Evolutionary conservation across 306 rosid species (phyloP).

Genomic region (Boehmeria nivea): DNA sequence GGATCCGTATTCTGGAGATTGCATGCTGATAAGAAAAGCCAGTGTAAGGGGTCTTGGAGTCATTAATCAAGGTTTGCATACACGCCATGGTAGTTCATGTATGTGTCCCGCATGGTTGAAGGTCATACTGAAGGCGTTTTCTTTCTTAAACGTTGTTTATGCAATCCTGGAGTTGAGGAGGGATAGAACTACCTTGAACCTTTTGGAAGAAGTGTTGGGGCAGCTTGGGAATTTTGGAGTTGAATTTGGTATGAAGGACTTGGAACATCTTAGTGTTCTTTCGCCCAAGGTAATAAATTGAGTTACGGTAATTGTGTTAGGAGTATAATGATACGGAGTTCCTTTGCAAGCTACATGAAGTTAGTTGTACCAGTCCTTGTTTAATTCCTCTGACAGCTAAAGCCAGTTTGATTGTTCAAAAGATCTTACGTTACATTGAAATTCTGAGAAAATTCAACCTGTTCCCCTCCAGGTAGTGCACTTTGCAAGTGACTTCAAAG

Average conservation of each 20-base stretch:
- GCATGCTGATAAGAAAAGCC: constrained; percentile 50
- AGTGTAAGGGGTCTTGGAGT: constrained; percentile 20
- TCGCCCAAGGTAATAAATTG: constrained; percentile 61
- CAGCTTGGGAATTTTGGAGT: constrained; percentile 52
- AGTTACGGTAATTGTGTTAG: neutral
- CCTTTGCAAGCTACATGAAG: neutral
- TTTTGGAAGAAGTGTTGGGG: constrained; percentile 49
- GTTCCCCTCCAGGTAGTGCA: constrained; percentile 38
- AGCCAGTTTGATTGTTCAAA: neutral
- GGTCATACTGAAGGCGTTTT: constrained; percentile 56
- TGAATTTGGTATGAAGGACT: constrained; percentile 42
- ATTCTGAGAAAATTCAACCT: neutral
- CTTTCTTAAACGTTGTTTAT: constrained; percentile 62
- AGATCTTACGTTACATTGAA: too few species aligned
- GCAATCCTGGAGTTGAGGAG: constrained; percentile 48
- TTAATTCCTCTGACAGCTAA: neutral
- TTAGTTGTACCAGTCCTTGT: neutral
- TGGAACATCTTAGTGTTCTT: constrained; percentile 55
- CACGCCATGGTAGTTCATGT: constrained; percentile 34
- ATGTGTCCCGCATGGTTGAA: constrained; percentile 85
- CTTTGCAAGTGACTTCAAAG: constrained; percentile 37
- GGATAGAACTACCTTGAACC: constrained; percentile 22
- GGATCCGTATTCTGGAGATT: constrained; percentile 48
- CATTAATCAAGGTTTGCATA: constrained; percentile 5
- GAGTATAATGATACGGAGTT: neutral